Base-by-base conservation (phyloP, 1,284 basidiomycete species). In the Fistulinella staudtii region DNA sequence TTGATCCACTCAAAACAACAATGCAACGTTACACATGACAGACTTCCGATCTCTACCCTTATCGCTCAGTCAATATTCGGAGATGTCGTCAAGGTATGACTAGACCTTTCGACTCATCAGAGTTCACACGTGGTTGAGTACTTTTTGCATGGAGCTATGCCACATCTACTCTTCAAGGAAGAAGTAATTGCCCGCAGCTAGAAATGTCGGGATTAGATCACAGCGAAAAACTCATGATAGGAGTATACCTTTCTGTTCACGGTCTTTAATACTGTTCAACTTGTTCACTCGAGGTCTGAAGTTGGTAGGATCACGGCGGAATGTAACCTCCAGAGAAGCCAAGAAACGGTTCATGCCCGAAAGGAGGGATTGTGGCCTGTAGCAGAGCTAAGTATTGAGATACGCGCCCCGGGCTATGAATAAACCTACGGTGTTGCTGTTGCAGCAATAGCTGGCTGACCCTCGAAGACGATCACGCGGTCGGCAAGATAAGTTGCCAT, bases 401-500 rank as follows among this genome's bases (percentile, higher is more conserved):
- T 20, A 37, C 22, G 18, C 22, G 30, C 39, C 2, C 9, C n/a
- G n/a, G n/a, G 10, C 10, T 4, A 25, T 28, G 3, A 7, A 21
- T 34, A 25, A 8, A 72, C 85, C 57, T 64, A 92, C 87, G 85
- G 88, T 35, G 89, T 88, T 14, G 92, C 92, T 24, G 82, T 93
- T 11, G 93, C 89, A 45, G 84, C 47, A 37, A 90, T 65, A 36
- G 89, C 91, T 8, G 93, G 93, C 56, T 80, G 67, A 40, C 93
- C 93, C 63, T 91, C 86, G 60, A 94, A 97, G 14, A 97, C 92
- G 53, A 98, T 95, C 58, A 98, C 94, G 50, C 93, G 88, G 65
- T 97, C 94, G 38, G 93, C 93, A 46, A 97, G 86, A 66, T 97
- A 97, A 3, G 93, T 95, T 4, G 93, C 92, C 87, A 92, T 91